Evolutionary conservation across 257 asterid species (phyloP), one percentile per base, ranked within the genome.

Genomic region (Solanum infundibuliforme): DNA sequence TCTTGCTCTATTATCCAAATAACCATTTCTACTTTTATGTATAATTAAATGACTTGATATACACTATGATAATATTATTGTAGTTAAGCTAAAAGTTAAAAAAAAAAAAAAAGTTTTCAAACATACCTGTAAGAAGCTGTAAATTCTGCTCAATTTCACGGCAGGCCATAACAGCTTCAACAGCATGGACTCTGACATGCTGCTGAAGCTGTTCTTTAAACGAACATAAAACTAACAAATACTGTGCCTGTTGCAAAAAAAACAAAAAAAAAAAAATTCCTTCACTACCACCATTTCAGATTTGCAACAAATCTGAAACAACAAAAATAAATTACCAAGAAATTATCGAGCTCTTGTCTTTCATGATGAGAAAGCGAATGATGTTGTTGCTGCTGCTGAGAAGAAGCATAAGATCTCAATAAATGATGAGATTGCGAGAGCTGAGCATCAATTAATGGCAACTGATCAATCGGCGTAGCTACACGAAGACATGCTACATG

Each of bases 111-210:
- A 48, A 9, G 14, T 62, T 62, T 1, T 9, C 1, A 62, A 23
- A 86, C 84, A 68, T 92, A 94, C 99, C 99, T 29, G 99, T 97
- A 87, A 97, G 94, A 90, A 95, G 88, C 90, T 92, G 99, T 55
- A 97, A 90, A 88, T 90, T 94, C 86, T 94, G 98, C 87, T 97
- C 98, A 88, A 97, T 95, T 91, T 97, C 98, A 89, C 98, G 95
- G 94, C 98, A 95, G 89, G 98, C 98, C 98, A 97, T 95, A 89
- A 96, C 98, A 62, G 99, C 99, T 92, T 97, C 99, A 86, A 95
- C 99, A 77, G 99, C 99, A 85, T 96, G 99, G 86, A 96, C 93
- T 92, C 99, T 95, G 92, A 97, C 99, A 92, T 97, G 99, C 86
- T 96, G 98, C 95, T 97, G 99, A 88, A 97, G 94, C 90, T 97